These are phyloP conservation scores for Vitis hybrid DNA, from an alignment of 177 flowering plant species.

Conservation along the genomic window DNA sequence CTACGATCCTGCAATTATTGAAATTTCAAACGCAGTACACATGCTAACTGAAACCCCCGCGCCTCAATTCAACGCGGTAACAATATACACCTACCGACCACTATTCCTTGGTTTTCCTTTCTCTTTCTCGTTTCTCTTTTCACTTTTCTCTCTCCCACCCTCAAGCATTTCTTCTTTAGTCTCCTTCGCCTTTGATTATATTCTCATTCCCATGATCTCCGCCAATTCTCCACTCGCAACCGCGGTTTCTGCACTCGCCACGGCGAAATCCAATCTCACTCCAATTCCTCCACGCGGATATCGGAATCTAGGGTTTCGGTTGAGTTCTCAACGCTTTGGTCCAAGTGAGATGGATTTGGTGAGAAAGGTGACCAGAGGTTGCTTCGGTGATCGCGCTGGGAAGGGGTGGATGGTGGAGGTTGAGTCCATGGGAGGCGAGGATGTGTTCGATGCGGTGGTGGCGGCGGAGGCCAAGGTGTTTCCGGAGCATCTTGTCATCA, in stretches of 20 bases:
- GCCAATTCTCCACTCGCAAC: conserved; percentile 19
- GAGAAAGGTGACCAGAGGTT: conserved; percentile 20
- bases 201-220: conserved; percentile 36
- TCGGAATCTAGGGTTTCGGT: conserved; percentile 13
- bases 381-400: conserved; percentile 27
- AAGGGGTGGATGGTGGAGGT: conserved; percentile 27
- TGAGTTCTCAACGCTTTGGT: background rate
- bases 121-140: no score
- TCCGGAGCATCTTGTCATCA: conserved; percentile 73
- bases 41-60: no score
- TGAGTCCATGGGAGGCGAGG: conserved; percentile 35
- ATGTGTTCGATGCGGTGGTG: conserved; percentile 24
- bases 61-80: no score
- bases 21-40: no score
- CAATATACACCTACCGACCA: no score
- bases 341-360: conserved; percentile 15
- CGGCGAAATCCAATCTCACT: background rate
- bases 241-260: conserved; percentile 1
- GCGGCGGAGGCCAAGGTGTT: conserved; percentile 15
- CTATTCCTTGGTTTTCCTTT: no score
- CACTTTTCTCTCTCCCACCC: no score
- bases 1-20: no score
- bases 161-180: no score
- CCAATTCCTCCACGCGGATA: background rate
- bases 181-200: no score